Evolutionary conservation across 768 basidiomycete species (phyloP).

Genomic region (Leccinum longicurvipes): DNA sequence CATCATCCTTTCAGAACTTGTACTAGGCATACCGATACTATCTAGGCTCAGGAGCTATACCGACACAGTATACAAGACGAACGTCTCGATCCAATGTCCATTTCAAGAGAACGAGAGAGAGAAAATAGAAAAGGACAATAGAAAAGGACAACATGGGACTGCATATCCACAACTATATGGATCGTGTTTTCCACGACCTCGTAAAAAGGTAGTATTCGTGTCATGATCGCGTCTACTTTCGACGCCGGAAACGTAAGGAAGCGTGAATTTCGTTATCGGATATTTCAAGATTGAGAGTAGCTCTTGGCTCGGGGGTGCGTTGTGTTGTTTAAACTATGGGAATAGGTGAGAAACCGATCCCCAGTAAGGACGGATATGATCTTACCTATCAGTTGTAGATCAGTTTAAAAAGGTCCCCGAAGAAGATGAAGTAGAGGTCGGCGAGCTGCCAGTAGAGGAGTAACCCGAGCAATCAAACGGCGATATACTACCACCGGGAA

Average conservation of each 20-base stretch:
- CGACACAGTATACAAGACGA: conserved; percentile 6
- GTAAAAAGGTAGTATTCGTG: not conserved
- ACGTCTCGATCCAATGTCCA: conserved; percentile 8
- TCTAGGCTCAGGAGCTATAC: not conserved
- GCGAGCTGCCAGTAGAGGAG: not conserved
- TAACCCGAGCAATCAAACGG: conserved; percentile 18
- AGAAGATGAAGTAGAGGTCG: conserved; percentile 8
- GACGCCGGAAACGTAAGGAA: not conserved
- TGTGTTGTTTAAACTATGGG: not conserved
- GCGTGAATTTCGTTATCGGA: not conserved
- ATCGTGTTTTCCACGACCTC: not conserved
- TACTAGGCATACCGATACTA: conserved; percentile 1
- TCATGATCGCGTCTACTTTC: not conserved
- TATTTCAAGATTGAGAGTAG: not conserved
- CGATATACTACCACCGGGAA: conserved; percentile 7
- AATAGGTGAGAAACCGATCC: not conserved
- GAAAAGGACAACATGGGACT: no score
- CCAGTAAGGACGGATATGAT: not conserved
- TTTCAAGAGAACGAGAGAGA: not conserved
- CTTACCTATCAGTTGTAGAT: not conserved
- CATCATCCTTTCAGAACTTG: not conserved
- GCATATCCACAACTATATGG: not conserved
- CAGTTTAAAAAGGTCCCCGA: conserved; percentile 7
- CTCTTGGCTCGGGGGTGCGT: not conserved
- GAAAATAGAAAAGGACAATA: not conserved